Base-by-base conservation (phyloP, 345 rosid genomes). In the Cardamine chenopodiifolia region DNA sequence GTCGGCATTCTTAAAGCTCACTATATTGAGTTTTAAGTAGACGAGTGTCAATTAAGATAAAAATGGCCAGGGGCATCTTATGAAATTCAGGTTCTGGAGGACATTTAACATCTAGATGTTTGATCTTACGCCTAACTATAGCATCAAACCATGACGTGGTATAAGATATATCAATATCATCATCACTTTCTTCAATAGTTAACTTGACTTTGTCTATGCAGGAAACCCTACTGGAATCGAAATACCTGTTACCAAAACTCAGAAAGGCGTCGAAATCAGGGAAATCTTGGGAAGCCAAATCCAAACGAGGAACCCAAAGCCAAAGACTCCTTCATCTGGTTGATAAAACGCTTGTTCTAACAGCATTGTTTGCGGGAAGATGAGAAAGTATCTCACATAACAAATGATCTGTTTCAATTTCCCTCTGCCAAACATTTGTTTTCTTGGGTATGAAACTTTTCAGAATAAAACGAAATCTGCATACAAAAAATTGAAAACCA, bases 261-360 rank as follows among this genome's bases (percentile, higher is more conserved):
- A 6, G 2, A 26, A 72, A 52, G 54, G 40, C 47, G 8, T 63
- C 1, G 29, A n/a, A 1, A 25, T 56, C 20, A 4, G 7, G 0
- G n/a, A 65, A 32, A 0, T 57, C 12, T 6, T 6, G 0, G 3
- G 66, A 55, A 8, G 11, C 0, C 0, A 65, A 15, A 2, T 23
- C 66, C 15, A 74, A 45, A 12, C 13, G 3, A 56, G 57, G 40
- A 55, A 56, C 23, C 3, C 2, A 44, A 15, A 15, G 15, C 72
- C 78, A 74, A 0, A 66, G 50, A 8, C 1, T 14, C 19, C 28
- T 56, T 66, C 66, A 66, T 22, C 31, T 57, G 11, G 40, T 29
- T 10, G 71, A 64, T 3, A 73, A 63, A n/a, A 53, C 19, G 17
- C 47, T 63, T 18, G 71, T 74, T 1, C 25, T 56, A 2, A 65